Conservation (phyloP, 345 rosid species). For the Atalantia buxifolia region DNA sequence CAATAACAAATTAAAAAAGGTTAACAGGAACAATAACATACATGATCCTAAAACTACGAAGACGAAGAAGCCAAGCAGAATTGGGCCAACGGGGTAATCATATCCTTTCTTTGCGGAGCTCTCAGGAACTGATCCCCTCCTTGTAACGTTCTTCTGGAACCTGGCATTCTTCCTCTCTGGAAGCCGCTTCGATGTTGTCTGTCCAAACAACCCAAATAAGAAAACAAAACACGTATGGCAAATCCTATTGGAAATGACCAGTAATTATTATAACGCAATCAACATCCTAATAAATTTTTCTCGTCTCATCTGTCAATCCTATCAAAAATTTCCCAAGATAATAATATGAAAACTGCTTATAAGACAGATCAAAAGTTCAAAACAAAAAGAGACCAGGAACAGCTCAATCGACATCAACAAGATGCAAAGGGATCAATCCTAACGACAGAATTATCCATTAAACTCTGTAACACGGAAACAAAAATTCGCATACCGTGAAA, state of each 20-base stretch:
- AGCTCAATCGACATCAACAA: background rate
- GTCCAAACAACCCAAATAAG: background rate
- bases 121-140: slow-evolving; percentile 30
- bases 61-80: slow-evolving; percentile 35
- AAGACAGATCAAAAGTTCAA: no score
- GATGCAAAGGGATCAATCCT: background rate
- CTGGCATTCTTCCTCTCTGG: slow-evolving; percentile 28
- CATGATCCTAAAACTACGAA: slow-evolving; percentile 42
- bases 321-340: background rate
- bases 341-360: background rate
- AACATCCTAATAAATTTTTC: no score
- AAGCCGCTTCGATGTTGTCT: slow-evolving; percentile 37
- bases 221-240: no score
- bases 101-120: slow-evolving; percentile 26
- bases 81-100: slow-evolving; percentile 33
- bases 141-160: slow-evolving; percentile 37
- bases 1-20: background rate
- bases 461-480: background rate
- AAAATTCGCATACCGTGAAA: background rate
- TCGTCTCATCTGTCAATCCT: background rate
- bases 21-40: slow-evolving; percentile 1
- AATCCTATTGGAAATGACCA: background rate
- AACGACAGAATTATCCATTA: background rate
- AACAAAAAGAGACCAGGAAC: background rate
- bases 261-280: background rate